phyloP scores from a whole-genome alignment of 2,329 filamentous ascomycete genomes.

The Neonectria neomacrospora region DNA sequence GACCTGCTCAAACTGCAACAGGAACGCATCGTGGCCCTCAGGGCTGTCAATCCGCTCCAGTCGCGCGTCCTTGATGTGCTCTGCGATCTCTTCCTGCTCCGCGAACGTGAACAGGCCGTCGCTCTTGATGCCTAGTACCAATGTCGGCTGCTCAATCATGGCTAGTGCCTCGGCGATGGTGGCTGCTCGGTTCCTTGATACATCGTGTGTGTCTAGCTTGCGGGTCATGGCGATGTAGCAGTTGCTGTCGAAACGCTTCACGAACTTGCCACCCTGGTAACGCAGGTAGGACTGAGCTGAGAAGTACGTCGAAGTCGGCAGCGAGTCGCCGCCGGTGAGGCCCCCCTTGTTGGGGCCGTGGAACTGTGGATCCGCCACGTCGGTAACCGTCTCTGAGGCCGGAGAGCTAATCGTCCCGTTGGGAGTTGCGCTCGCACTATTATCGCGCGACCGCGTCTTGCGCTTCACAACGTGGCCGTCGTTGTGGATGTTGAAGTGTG shows the following conservation, averaged over 20 bases:
- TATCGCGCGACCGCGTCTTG: constrained; percentile 59
- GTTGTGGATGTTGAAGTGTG: constrained; percentile 85
- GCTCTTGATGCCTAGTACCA: constrained; percentile 94
- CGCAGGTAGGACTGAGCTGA: constrained; percentile 97
- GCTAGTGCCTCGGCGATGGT: constrained; percentile 79
- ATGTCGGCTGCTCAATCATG: constrained; percentile 85
- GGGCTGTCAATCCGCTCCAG: constrained; percentile 91
- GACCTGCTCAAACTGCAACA: constrained; percentile 97
- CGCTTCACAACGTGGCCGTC: constrained; percentile 78
- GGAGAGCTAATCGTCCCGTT: constrained; percentile 35
- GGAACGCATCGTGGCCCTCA: constrained; percentile 95
- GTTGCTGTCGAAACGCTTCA: constrained; percentile 96
- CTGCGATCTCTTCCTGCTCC: constrained; percentile 92
- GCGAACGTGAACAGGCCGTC: constrained; percentile 97
- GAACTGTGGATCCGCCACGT: constrained; percentile 71
- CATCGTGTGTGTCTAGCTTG: constrained; percentile 96
- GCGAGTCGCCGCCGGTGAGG: constrained; percentile 61
- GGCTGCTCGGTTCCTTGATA: constrained; percentile 79
- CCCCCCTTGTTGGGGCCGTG: constrained; percentile 68
- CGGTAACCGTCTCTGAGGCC: constrained; percentile 39
- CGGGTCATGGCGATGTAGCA: constrained; percentile 99
- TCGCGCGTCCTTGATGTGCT: constrained; percentile 79
- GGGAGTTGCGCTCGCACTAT: constrained; percentile 49
- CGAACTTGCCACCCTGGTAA: constrained; percentile 96
- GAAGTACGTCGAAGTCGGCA: constrained; percentile 84